Base-by-base conservation (phyloP, 1,284 basidiomycete species). In the Cerrena zonata region DNA sequence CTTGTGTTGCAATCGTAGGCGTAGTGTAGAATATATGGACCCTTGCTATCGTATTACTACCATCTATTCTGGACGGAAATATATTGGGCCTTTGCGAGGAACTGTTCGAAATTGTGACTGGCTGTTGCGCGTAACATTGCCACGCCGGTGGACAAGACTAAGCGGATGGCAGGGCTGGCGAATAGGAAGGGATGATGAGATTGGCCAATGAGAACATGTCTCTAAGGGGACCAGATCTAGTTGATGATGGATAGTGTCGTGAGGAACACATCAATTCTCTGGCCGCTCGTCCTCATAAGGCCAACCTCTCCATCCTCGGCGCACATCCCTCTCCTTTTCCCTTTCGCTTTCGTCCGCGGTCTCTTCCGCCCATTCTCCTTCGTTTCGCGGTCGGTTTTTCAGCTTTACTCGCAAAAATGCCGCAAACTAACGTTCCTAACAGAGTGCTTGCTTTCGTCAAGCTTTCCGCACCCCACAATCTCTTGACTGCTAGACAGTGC, bases 271-370 rank as follows among this genome's bases (percentile, higher is more conserved):
- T 58, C 49, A 50, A 52, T 51, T 56, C 58, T 49, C 26, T 53
- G 55, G 52, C 50, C 52, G 36, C 38, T 10, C 38, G 37, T 40
- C 57, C 58, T 61, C 61, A 62, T 61, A 63, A 57, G 55, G n/a
- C 57, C 58, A 58, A 54, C 54, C 60, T 63, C 60, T 61, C 65
- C 62, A 61, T 53, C 57, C 54, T 59, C 51, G 54, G 56, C 58
- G 30, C 30, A 34, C 30, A 34, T 34, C 55, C 59, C 55, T 61
- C 51, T 67, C 61, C 60, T 64, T 68, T 71, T 75, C 69, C 41
- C 15, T 61, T 69, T 67, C 64, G 63, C 69, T 69, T 66, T 69
- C 69, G 60, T 59, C 63, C 66, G 68, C 65, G 71, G 75, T 76
- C 55, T 54, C 68, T 66, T 41, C 47, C 36, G 2, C 25, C 37